phyloP scores from a whole-genome alignment of 2,329 filamentous ascomycete species.

The Berkeleyomyces basicola region DNA sequence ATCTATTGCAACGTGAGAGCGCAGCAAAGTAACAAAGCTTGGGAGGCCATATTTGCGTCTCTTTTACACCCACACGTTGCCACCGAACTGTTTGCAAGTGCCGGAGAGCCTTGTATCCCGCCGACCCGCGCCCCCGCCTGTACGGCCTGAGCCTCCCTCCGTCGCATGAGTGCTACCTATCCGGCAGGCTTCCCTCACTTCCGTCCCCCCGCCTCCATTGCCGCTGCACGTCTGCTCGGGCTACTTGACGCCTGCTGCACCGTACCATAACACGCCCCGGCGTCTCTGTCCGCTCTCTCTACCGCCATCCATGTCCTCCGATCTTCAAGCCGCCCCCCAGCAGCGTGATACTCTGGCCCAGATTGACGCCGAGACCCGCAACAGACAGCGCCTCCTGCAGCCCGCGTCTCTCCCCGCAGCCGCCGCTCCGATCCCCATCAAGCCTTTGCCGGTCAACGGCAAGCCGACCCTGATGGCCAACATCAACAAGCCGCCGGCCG shows the following conservation, averaged over 20 bases:
- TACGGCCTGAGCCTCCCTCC: background rate
- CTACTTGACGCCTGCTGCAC: background rate
- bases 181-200: background rate
- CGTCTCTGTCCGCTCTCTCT: background rate
- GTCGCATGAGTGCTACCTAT: background rate
- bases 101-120: too few relatives aligned
- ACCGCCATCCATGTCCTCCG: background rate
- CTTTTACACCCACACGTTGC: too few relatives aligned
- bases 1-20: background rate
- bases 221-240: background rate
- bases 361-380: background rate
- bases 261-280: background rate
- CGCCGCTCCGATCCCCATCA: constrained; percentile 15
- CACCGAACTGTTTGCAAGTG: too few relatives aligned
- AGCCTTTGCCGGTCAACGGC: constrained; percentile 26
- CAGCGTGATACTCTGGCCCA: background rate
- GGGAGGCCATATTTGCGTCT: too few relatives aligned
- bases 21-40: background rate
- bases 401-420: background rate
- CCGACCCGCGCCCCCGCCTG: background rate
- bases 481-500: constrained; percentile 22
- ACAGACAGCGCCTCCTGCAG: background rate
- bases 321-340: background rate
- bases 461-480: constrained; percentile 38
- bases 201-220: background rate